phyloP scores from a whole-genome alignment of 2,329 filamentous ascomycete species.

The Pseudogymnoascus sp. region DNA sequence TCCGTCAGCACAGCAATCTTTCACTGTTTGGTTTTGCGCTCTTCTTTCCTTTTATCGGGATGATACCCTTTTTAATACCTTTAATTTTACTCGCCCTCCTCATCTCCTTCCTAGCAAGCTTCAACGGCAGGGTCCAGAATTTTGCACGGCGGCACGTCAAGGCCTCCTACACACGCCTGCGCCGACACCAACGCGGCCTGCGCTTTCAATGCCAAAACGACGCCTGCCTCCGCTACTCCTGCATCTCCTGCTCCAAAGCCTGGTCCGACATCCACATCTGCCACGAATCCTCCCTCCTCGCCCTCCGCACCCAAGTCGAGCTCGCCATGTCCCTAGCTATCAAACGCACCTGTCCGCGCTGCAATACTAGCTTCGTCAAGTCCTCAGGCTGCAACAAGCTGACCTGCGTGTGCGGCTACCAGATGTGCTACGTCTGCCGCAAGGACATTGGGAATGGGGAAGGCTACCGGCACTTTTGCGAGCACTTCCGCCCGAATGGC shows the following conservation, averaged over 20 bases:
- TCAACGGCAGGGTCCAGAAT: constrained; percentile 24
- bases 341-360: constrained; percentile 89
- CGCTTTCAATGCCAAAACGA: constrained; percentile 72
- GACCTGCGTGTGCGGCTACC: constrained; percentile 89
- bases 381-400: constrained; percentile 93
- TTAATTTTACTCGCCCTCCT: constrained; percentile 39
- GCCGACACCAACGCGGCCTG: constrained; percentile 63
- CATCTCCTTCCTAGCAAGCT: constrained; percentile 28
- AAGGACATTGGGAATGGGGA: constrained; percentile 58
- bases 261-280: constrained; percentile 90
- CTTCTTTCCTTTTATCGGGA: constrained; percentile 31
- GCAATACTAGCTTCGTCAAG: constrained; percentile 89
- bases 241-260: constrained; percentile 70
- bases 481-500: constrained; percentile 81
- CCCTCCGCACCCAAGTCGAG: constrained; percentile 83
- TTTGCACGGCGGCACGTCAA: constrained; percentile 43
- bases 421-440: constrained; percentile 96
- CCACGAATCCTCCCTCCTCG: constrained; percentile 73
- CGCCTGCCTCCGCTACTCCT: constrained; percentile 63
- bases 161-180: constrained; percentile 57
- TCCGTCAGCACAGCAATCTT: constrained; percentile 46
- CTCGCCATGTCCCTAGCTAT: constrained; percentile 88
- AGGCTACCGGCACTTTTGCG: constrained; percentile 91
- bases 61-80: constrained; percentile 50
- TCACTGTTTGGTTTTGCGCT: constrained; percentile 22